These are phyloP conservation scores for Discostella pseudostelligera DNA, from an alignment of 108 stramenopile species.

Conservation along the genomic window DNA sequence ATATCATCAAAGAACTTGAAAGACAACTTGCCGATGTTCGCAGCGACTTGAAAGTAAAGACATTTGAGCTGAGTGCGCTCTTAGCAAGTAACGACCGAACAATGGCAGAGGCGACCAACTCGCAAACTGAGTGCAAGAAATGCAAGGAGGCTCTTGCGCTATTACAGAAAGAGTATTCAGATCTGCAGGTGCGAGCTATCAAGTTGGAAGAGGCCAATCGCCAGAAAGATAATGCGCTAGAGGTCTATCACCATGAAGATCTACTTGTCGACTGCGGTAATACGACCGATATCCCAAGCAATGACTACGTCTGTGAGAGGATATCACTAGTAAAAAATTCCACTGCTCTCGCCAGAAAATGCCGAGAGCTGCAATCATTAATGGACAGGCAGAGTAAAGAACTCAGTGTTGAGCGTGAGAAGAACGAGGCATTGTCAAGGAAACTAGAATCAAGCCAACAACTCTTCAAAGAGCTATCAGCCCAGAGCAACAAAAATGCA, in stretches of 20 bases:
- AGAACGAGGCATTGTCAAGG: conserved; percentile 20
- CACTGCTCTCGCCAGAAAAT: conserved; percentile 37
- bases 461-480: conserved; percentile 22
- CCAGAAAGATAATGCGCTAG: conserved; percentile 35
- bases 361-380: conserved; percentile 25
- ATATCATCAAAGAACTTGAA: conserved; percentile 41
- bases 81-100: conserved; percentile 26
- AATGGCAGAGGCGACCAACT: conserved; percentile 14
- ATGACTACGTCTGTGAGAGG: background rate
- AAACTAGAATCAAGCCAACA: conserved; percentile 21
- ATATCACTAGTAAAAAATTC: conserved; percentile 36
- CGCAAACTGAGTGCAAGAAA: conserved; percentile 17
- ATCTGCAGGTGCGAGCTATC: conserved; percentile 10
- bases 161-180: conserved; percentile 14
- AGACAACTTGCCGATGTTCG: conserved; percentile 38
- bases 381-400: conserved; percentile 8
- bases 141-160: conserved; percentile 16
- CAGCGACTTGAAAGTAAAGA: conserved; percentile 42
- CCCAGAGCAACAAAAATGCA: conserved; percentile 30
- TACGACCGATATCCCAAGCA: background rate
- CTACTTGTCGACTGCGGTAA: conserved; percentile 10
- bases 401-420: conserved; percentile 23
- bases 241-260: conserved; percentile 40
- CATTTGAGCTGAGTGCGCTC: conserved; percentile 30
- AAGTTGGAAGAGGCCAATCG: conserved; percentile 33